Percentiles rank a stretch among this genome's conserved stretches.
These are phyloP conservation scores for Calycina herbarum DNA, from an alignment of 2,329 filamentous ascomycete species.

Conservation along the genomic window DNA sequence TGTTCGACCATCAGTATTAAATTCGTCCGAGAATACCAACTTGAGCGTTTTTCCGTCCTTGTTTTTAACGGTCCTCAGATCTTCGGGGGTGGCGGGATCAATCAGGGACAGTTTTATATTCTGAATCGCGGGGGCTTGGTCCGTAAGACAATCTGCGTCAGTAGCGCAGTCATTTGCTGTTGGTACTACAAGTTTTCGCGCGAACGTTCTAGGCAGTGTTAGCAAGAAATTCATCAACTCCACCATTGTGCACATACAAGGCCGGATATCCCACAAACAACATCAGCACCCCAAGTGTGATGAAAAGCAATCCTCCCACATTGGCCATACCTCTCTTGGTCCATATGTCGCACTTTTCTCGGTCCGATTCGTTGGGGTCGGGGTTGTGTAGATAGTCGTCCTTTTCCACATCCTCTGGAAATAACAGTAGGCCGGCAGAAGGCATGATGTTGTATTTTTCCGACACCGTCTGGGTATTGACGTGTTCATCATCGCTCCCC, in stretches of 20 bases:
- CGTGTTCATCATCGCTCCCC: conserved; percentile 61
- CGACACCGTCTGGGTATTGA: conserved; percentile 72
- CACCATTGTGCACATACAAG: conserved; percentile 52
- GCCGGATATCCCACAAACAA: conserved; percentile 71
- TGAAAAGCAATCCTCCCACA: conserved; percentile 59
- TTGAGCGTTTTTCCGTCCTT: conserved; percentile 61
- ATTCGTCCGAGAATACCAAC: conserved; percentile 72
- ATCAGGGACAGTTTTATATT: conserved; percentile 63
- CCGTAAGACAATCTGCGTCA: conserved; percentile 42
- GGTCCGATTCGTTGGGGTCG: conserved; percentile 61
- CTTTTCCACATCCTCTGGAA: conserved; percentile 72
- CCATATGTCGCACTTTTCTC: conserved; percentile 63
- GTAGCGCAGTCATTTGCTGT: conserved; percentile 35
- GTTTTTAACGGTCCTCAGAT: conserved; percentile 54
- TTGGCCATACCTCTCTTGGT: conserved; percentile 64
- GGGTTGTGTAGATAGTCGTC: conserved; percentile 73
- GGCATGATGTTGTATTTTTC: conserved; percentile 74
- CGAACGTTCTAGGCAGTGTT: conserved; percentile 52
- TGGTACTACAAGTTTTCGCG: conserved; percentile 42
- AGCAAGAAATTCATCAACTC: conserved; percentile 21
- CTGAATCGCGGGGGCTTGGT: conserved; percentile 48
- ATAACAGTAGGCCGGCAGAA: conserved; percentile 64
- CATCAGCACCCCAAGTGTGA: conserved; percentile 60
- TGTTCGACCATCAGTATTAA: conserved; percentile 64
- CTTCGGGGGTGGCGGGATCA: conserved; percentile 65